A percentile compares a stretch with the other conserved stretches of the same genome.
These are phyloP conservation scores for Bryum argenteum DNA, from an alignment of 225 moss, liverwort and hornwort genomes.

Conservation along the genomic window DNA sequence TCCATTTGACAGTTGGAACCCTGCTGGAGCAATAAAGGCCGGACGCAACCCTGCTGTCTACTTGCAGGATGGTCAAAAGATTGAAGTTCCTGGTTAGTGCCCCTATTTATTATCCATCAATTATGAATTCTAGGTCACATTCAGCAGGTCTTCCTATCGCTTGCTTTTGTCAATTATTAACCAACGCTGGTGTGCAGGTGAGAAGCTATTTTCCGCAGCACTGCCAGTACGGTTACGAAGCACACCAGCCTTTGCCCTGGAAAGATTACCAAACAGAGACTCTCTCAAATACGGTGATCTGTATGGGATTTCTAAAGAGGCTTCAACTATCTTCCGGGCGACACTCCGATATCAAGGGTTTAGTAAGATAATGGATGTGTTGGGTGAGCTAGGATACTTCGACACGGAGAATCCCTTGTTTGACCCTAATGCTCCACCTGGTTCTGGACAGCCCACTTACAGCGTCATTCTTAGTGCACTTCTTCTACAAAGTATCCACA, in stretches of 20 bases:
- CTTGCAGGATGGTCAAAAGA: slow-evolving; percentile 53
- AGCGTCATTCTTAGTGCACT: slow-evolving; percentile 47
- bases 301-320: slow-evolving; percentile 80
- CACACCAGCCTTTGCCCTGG: slow-evolving; percentile 78
- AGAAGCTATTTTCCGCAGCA: slow-evolving; percentile 76
- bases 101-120: slow-evolving; percentile 13
- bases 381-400: slow-evolving; percentile 83
- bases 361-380: slow-evolving; percentile 74
- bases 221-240: slow-evolving; percentile 61
- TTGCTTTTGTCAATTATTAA: slow-evolving; percentile 39
- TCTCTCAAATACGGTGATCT: slow-evolving; percentile 80
- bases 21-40: slow-evolving; percentile 89
- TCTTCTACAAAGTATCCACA: slow-evolving; percentile 36
- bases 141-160: background rate
- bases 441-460: slow-evolving; percentile 47
- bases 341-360: slow-evolving; percentile 92
- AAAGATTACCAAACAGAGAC: slow-evolving; percentile 84
- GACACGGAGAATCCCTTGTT: slow-evolving; percentile 55
- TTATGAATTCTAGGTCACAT: background rate
- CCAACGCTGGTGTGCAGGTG: slow-evolving; percentile 51
- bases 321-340: slow-evolving; percentile 83
- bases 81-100: slow-evolving; percentile 69
- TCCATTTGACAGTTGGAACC: slow-evolving; percentile 75
- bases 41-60: slow-evolving; percentile 88
- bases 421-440: slow-evolving; percentile 24